Base-by-base conservation (phyloP, 495 filamentous ascomycete species). In the Apodospora peruviana region DNA sequence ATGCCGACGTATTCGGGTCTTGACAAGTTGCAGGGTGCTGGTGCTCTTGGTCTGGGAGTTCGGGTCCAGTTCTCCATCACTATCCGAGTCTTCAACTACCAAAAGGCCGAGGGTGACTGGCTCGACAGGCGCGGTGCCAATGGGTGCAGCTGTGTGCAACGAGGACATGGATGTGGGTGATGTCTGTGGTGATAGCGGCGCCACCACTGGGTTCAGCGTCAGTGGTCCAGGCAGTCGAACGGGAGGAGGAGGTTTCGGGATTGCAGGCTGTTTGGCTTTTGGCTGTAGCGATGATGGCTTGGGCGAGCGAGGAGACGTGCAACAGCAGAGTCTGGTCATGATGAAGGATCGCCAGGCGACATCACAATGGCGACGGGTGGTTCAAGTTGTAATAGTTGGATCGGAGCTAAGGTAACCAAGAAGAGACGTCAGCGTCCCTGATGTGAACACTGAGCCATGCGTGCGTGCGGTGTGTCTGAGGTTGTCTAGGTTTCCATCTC, bases 251-350 rank as follows among this genome's bases (percentile, higher is more conserved):
- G 52, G 50, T 14, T 44, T 37, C 23, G 51, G 47, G 41, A 59
- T 34, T 52, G 32, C 24, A 52, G 19, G 41, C 24, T 49, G 54
- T 44, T 35, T 32, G 14, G 27, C 53, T 54, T 43, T 53, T 8
- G 44, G 24, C n/a, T 40, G 17, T n/a, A 60, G 37, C 43, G 62
- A 11, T 48, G 57, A 23, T 42, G 61, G 14, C 17, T 48, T 47
- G 60, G 66, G 41, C 58, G 60, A 53, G 45, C 64, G 66, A 40
- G 56, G 56, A 17, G 58, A 37, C 18, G 56, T 51, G 48, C 62
- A 72, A 37, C 68, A 72, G 51, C 68, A 72, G 43, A 72, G 56
- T 44, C 68, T 57, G 37, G 65, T 56, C 69, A 72, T 72, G 35
- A 35, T 64, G 39, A 7, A 34, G 29, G 46, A 47, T 50, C 39